phyloP scores from a whole-genome alignment of 73 alveolate genomes.

The Stentor coeruleus region DNA sequence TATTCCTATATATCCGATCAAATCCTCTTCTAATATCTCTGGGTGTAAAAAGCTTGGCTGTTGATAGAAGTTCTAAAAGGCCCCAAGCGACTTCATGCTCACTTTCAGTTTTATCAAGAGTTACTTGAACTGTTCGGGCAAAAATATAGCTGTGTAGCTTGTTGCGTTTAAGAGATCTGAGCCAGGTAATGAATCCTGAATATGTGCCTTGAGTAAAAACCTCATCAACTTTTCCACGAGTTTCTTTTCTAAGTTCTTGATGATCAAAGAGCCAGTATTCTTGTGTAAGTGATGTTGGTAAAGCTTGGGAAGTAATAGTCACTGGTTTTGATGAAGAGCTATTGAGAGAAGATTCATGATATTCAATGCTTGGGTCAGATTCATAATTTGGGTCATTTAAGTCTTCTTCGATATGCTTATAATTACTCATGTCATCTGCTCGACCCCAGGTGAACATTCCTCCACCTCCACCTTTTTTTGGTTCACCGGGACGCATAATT shows the following conservation, averaged over 20 bases:
- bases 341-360: neutral
- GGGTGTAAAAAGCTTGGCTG: slow-evolving; percentile 15
- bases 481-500: slow-evolving; percentile 19
- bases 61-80: neutral
- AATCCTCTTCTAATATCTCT: slow-evolving; percentile 9
- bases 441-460: slow-evolving; percentile 21
- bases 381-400: neutral
- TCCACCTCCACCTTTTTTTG: slow-evolving; percentile 22
- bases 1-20: neutral
- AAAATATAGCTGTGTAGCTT: slow-evolving; percentile 18
- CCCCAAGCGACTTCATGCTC: slow-evolving; percentile 1
- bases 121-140: slow-evolving; percentile 17
- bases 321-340: neutral
- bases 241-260: neutral
- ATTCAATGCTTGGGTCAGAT: neutral
- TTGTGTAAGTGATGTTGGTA: neutral
- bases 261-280: neutral
- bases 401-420: neutral
- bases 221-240: neutral
- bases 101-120: neutral
- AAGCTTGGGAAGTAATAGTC: neutral
- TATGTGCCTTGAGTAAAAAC: slow-evolving; percentile 1
- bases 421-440: neutral
- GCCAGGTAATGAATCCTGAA: neutral
- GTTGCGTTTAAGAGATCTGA: neutral